Percentiles rank a stretch among this genome's conserved stretches.
Conservation (phyloP, 2,329 filamentous ascomycete genomes). For the Massarina eburnea region DNA sequence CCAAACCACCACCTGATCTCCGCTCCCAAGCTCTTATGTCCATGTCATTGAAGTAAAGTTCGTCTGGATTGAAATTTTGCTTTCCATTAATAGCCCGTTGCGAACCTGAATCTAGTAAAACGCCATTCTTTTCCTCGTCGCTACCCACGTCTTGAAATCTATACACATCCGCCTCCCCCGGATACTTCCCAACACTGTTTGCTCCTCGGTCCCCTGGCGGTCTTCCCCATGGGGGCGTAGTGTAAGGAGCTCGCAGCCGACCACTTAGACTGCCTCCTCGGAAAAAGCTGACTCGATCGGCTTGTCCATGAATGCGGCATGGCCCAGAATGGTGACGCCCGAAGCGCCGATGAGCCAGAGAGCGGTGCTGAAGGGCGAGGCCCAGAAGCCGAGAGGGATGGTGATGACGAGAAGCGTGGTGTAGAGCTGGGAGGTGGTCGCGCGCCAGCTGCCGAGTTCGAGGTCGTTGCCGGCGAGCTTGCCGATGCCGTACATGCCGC, state of each 20-base stretch:
- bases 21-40: constrained; percentile 46
- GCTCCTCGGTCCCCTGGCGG: constrained; percentile 78
- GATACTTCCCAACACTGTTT: constrained; percentile 54
- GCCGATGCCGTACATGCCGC: constrained; percentile 87
- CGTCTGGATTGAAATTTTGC: constrained; percentile 45
- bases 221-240: constrained; percentile 98
- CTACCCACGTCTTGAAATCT: constrained; percentile 69
- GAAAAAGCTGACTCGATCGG: constrained; percentile 99
- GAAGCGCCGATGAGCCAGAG: constrained; percentile 97
- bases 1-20: constrained; percentile 47
- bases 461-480: constrained; percentile 88
- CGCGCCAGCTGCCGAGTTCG: constrained; percentile 77
- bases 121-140: constrained; percentile 52
- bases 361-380: constrained; percentile 80
- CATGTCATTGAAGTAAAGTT: constrained; percentile 53
- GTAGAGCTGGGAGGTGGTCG: constrained; percentile 91
- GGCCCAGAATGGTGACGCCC: constrained; percentile 89
- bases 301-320: constrained; percentile 95
- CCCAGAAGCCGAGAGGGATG: constrained; percentile 80
- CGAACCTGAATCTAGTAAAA: constrained; percentile 44
- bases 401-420: constrained; percentile 81
- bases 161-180: constrained; percentile 48
- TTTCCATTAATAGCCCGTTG: constrained; percentile 34
- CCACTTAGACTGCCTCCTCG: constrained; percentile 99
- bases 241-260: constrained; percentile 98